These are phyloP conservation scores for Eucalyptus sideroxylon DNA, from an alignment of 345 rosid species.

Conservation along the genomic window DNA sequence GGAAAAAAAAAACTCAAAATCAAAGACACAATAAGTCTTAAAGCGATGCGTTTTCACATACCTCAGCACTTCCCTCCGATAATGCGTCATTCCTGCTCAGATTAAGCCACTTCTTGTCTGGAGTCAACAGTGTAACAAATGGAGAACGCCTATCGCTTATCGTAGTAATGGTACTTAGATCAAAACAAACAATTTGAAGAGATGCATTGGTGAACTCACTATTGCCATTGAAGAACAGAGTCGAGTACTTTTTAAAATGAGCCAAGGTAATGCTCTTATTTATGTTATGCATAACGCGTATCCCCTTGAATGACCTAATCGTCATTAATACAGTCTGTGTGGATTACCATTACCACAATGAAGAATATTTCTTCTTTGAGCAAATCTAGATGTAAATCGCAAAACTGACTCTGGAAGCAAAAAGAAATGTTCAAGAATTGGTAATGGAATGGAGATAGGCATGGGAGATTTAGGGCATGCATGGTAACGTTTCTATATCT, in stretches of 20 bases:
- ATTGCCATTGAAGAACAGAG: background rate
- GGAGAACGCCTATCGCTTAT: accelerated
- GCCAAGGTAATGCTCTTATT: background rate
- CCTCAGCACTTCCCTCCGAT: accelerated
- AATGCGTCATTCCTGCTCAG: background rate
- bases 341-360: too few relatives aligned
- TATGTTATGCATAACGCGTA: background rate
- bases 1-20: background rate
- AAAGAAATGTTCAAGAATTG: background rate
- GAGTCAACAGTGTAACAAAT: background rate
- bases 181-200: background rate
- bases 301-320: background rate
- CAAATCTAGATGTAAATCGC: too few relatives aligned
- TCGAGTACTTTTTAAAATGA: background rate
- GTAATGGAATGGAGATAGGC: background rate
- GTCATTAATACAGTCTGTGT: accelerated
- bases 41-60: background rate
- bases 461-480: background rate
- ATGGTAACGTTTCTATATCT: too few relatives aligned
- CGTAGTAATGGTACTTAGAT: background rate
- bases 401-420: accelerated
- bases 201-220: background rate
- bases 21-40: background rate
- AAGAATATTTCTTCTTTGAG: too few relatives aligned
- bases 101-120: background rate